Percentiles rank a stretch among this genome's conserved stretches.
Conservation (phyloP, 176 grass and related monocot species). For the Alopecurus myosuroides region DNA sequence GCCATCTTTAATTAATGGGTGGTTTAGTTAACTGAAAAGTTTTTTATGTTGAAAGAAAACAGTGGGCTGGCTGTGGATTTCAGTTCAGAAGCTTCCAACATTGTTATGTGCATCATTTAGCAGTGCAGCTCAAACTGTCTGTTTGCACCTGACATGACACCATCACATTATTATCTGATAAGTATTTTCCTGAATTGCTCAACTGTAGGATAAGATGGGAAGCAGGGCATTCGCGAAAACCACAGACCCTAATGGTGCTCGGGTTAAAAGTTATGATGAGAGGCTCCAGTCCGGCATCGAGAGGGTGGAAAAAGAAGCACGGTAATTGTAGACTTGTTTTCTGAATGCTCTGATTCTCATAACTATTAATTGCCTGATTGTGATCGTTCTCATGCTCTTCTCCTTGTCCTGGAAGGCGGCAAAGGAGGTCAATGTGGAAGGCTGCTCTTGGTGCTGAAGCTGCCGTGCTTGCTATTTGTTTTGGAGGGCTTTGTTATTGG, state of each 20-base stretch:
- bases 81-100: not conserved
- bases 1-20: not conserved
- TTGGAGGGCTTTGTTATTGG: not conserved
- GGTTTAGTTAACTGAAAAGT: not conserved
- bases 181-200: not conserved
- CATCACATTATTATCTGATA: not conserved
- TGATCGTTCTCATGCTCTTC: not conserved
- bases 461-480: not conserved
- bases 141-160: not conserved
- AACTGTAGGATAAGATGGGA: not conserved
- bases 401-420: not conserved
- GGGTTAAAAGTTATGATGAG: not conserved
- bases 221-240: not conserved
- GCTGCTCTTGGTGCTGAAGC: not conserved
- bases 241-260: not conserved
- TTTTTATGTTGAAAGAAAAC: not conserved
- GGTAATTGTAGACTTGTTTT: not conserved
- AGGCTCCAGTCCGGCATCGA: not conserved
- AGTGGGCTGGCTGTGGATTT: not conserved
- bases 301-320: not conserved
- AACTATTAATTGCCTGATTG: not conserved
- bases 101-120: not conserved
- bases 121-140: not conserved
- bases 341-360: not conserved
- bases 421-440: not conserved